Evolutionary conservation across 2,329 filamentous ascomycete genomes (phyloP).

Genomic region (Talaromyces sp.): DNA sequence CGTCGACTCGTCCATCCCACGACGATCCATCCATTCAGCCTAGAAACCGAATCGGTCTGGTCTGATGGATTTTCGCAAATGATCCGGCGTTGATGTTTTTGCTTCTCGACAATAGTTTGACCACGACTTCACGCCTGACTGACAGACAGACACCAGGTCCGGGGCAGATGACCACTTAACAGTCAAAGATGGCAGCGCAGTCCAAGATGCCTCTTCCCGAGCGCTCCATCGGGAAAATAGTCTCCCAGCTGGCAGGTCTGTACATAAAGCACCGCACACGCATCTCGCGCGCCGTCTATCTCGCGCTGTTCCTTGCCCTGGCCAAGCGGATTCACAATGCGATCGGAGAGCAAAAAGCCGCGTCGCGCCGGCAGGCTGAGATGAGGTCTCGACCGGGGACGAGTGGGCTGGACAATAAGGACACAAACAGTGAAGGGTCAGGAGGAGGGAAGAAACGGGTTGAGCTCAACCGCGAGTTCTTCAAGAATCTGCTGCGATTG

Average conservation of each 20-base stretch:
- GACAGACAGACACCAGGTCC: too few species aligned
- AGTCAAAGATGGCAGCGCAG: constrained; percentile 61
- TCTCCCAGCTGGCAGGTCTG: constrained; percentile 62
- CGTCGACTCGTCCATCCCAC: not conserved
- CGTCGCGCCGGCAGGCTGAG: constrained; percentile 63
- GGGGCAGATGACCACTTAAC: not conserved
- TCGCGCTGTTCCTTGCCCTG: constrained; percentile 74
- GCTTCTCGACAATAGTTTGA: not conserved
- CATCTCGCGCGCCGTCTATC: constrained; percentile 78
- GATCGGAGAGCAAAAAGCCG: constrained; percentile 86
- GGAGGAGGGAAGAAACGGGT: constrained; percentile 60
- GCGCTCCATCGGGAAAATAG: constrained; percentile 58
- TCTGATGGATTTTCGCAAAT: not conserved
- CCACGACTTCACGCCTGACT: not conserved
- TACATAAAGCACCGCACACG: constrained; percentile 76
- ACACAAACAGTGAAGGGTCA: not conserved
- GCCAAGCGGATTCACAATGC: constrained; percentile 85
- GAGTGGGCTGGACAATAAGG: constrained; percentile 27
- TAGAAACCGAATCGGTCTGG: not conserved
- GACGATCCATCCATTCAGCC: not conserved
- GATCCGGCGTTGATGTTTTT: not conserved
- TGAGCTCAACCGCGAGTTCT: constrained; percentile 84
- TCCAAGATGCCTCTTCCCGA: constrained; percentile 66
- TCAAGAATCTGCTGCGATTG: constrained; percentile 69
- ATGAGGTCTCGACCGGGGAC: constrained; percentile 49